phyloP scores from a whole-genome alignment of 1,284 basidiomycete genomes.

The Cyathus olla region DNA sequence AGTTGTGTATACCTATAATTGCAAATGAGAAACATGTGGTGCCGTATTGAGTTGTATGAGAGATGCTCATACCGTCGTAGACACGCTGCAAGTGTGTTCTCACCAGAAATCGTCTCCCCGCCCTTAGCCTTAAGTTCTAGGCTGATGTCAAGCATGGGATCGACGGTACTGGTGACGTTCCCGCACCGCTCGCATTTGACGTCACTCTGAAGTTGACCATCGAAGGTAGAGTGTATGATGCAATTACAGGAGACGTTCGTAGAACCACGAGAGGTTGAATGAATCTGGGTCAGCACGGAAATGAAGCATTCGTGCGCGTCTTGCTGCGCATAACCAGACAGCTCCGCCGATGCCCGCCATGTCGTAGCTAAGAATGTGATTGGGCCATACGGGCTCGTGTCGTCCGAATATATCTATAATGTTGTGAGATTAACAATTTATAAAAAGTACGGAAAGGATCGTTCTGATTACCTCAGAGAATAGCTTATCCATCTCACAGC shows the following conservation, averaged over 20 bases:
- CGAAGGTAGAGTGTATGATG: slow-evolving; percentile 93
- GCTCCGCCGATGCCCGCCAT: slow-evolving; percentile 87
- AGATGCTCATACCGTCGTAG: slow-evolving; percentile 64
- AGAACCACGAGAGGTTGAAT: slow-evolving; percentile 79
- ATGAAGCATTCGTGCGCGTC: slow-evolving; percentile 96
- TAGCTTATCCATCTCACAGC: slow-evolving; percentile 95
- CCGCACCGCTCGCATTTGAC: slow-evolving; percentile 88
- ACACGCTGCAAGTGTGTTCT: slow-evolving; percentile 76
- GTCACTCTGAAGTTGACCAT: slow-evolving; percentile 89
- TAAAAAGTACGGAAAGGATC: background rate
- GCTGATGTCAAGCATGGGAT: slow-evolving; percentile 94
- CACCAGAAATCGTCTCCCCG: slow-evolving; percentile 51
- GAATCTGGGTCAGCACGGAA: slow-evolving; percentile 85
- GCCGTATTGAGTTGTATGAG: too few relatives aligned
- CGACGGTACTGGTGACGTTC: slow-evolving; percentile 82
- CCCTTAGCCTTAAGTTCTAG: slow-evolving; percentile 81
- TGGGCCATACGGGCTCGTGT: slow-evolving; percentile 83
- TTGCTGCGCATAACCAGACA: slow-evolving; percentile 94
- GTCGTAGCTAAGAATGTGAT: slow-evolving; percentile 87
- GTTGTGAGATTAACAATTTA: background rate
- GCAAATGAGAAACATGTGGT: slow-evolving; percentile 5
- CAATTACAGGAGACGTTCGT: slow-evolving; percentile 88
- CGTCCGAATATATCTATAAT: slow-evolving; percentile 77
- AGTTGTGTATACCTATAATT: slow-evolving; percentile 76
- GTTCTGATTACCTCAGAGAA: slow-evolving; percentile 78